Evolutionary conservation across 169 alveolate genomes (phyloP).

Genomic region (Sarcocystis neurona): DNA sequence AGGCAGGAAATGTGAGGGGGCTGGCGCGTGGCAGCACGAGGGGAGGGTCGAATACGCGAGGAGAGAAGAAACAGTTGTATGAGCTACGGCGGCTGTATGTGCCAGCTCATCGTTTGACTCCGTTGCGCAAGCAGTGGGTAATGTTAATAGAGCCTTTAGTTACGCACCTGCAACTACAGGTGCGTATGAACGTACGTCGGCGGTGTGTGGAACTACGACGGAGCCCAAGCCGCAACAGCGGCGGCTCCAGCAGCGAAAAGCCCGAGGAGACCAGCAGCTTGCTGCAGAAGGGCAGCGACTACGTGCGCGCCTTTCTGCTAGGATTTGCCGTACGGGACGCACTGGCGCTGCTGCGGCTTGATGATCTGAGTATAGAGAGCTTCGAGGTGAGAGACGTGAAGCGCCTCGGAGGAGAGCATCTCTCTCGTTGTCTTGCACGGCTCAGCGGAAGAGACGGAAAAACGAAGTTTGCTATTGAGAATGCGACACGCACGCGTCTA

Average conservation of each 20-base stretch:
- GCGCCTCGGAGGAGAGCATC: constrained; percentile 96
- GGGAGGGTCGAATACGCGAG: not conserved
- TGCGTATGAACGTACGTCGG: constrained; percentile 91
- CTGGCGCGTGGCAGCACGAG: too few species aligned
- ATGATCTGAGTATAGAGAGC: constrained; percentile 96
- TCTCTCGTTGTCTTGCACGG: constrained; percentile 96
- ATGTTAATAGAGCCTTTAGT: constrained; percentile 91
- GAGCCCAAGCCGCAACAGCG: constrained; percentile 20
- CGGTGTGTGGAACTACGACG: constrained; percentile 88
- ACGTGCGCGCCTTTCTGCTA: constrained; percentile 93
- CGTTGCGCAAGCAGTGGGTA: constrained; percentile 90
- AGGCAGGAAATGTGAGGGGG: too few species aligned
- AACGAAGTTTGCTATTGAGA: constrained; percentile 98
- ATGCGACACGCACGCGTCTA: constrained; percentile 98
- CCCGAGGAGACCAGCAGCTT: constrained; percentile 42
- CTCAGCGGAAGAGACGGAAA: constrained; percentile 99
- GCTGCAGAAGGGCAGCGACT: constrained; percentile 72
- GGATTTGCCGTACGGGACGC: constrained; percentile 99
- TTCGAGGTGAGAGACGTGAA: constrained; percentile 98
- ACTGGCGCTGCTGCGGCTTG: constrained; percentile 95
- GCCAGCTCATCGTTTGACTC: constrained; percentile 91
- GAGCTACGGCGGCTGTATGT: constrained; percentile 73
- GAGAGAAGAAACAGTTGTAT: not conserved
- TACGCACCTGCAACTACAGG: constrained; percentile 93
- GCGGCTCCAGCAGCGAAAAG: not conserved